Percentiles rank a stretch among this genome's conserved stretches.
Conservation (phyloP, 1,284 basidiomycete species). For the Boletus mariae region DNA sequence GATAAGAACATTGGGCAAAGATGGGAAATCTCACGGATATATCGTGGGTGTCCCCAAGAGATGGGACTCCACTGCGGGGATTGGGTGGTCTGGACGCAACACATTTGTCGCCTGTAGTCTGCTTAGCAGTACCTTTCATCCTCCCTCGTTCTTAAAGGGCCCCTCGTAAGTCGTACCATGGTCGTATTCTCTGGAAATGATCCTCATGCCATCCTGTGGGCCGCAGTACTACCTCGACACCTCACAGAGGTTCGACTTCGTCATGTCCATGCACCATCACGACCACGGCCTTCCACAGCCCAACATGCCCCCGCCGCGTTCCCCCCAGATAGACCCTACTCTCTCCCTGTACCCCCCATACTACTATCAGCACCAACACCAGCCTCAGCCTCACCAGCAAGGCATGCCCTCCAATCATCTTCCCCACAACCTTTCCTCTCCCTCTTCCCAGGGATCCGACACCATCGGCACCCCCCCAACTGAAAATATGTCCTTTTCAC, state of each 20-base stretch:
- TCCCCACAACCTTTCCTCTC: conserved; percentile 50
- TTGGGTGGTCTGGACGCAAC: conserved; percentile 1
- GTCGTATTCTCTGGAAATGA: background rate
- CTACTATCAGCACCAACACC: conserved; percentile 49
- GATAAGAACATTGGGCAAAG: background rate
- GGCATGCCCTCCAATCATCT: conserved; percentile 45
- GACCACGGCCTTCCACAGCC: conserved; percentile 37
- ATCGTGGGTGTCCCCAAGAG: too few relatives aligned
- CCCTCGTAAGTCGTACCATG: conserved; percentile 11
- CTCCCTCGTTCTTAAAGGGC: background rate
- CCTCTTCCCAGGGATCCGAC: conserved; percentile 75
- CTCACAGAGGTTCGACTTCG: conserved; percentile 12
- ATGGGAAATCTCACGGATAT: too few relatives aligned
- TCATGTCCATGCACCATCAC: conserved; percentile 39
- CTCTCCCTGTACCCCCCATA: conserved; percentile 60
- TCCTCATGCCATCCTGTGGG: conserved; percentile 19
- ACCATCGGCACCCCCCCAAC: conserved; percentile 67
- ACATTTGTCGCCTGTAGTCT: background rate
- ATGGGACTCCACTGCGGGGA: background rate
- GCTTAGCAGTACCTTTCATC: background rate
- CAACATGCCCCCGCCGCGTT: conserved; percentile 53
- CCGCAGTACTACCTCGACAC: conserved; percentile 24
- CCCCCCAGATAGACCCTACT: conserved; percentile 61
- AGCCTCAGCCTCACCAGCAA: conserved; percentile 38
- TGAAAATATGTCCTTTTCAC: conserved; percentile 52